These are phyloP conservation scores for Tolypocladium album DNA, from an alignment of 2,329 filamentous ascomycete species.

Conservation along the genomic window DNA sequence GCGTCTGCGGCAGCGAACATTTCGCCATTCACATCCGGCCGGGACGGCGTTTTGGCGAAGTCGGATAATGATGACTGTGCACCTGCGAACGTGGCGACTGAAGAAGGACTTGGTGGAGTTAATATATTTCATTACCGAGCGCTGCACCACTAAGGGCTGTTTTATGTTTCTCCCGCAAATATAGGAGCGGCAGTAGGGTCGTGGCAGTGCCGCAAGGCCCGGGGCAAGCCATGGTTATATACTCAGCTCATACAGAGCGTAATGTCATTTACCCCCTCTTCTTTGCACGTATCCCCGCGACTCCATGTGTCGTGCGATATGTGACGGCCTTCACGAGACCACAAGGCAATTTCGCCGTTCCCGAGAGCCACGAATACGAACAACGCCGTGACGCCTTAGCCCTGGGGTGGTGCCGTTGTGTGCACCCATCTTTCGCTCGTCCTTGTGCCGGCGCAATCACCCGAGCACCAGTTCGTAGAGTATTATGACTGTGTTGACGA, in stretches of 20 bases:
- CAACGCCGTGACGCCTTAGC: not conserved
- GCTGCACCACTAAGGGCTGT: not conserved
- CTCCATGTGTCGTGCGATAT: not conserved
- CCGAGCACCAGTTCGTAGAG: conserved; percentile 71
- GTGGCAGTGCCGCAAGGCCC: not conserved
- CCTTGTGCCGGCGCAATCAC: conserved; percentile 25
- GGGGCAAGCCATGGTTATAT: not conserved
- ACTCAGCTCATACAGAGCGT: not conserved
- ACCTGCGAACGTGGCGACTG: not conserved
- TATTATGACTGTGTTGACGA: conserved; percentile 74
- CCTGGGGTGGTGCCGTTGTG: not conserved
- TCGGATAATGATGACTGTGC: not conserved
- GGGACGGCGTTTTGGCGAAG: not conserved
- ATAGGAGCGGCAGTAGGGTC: not conserved
- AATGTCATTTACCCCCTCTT: not conserved
- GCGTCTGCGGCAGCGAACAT: not conserved
- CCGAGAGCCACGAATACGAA: not conserved
- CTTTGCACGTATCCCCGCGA: not conserved
- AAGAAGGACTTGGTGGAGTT: not conserved
- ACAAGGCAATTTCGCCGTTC: not conserved
- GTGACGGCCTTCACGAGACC: not conserved
- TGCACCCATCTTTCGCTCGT: not conserved
- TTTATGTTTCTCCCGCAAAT: not conserved
- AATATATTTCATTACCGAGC: not conserved
- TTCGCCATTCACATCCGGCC: not conserved